Evolutionary conservation across 1,139 yeast genomes (phyloP), one percentile per base, ranked within the genome.

Genomic region (Yarrowia galli): DNA sequence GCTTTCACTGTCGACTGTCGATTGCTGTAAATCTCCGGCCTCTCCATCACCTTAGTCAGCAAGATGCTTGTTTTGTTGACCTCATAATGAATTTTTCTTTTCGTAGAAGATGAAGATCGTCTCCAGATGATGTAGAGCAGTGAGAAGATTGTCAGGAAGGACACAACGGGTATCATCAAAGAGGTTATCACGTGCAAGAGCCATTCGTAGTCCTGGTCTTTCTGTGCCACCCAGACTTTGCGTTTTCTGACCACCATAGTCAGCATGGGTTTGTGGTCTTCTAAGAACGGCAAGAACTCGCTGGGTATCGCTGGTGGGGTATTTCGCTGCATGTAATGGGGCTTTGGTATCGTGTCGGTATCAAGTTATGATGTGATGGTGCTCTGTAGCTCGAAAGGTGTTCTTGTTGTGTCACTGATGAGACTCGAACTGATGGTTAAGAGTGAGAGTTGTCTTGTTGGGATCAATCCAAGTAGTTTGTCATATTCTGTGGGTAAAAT

Each of bases 61-160:
- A 56, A 42, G 18, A 42, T 18, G 7, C 63, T 25, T 38, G 63
- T 56, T 12, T 56, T 56, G 38, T 56, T n/a, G n/a, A 56, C 63
- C 38, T 56, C 63, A 42, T 40, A 42, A 5, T 40, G 48, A 7
- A 56, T 28, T 25, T 40, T 40, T 12, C 20, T 25, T 18, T 56
- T 56, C 10, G 63, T 42, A 12, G 25, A 3, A 1, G 9, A 2
- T 0, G 46, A 40, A 6, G 49, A 56, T 2, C 63, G 48, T 13
- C 18, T 56, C 63, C 63, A 56, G 7, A 56, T 3, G 38, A 42
- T 4, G 36, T 32, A 56, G 9, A 42, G 7, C 8, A 42, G 12
- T 13, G 20, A 18, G 3, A 18, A 5, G 8, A 40, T 4, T 1
- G n/a, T 7, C 15, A 18, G 4, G 16, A 56, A 42, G 1, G 18